Conservation (phyloP, 805 yeast genomes). For the Starmerella apis region DNA sequence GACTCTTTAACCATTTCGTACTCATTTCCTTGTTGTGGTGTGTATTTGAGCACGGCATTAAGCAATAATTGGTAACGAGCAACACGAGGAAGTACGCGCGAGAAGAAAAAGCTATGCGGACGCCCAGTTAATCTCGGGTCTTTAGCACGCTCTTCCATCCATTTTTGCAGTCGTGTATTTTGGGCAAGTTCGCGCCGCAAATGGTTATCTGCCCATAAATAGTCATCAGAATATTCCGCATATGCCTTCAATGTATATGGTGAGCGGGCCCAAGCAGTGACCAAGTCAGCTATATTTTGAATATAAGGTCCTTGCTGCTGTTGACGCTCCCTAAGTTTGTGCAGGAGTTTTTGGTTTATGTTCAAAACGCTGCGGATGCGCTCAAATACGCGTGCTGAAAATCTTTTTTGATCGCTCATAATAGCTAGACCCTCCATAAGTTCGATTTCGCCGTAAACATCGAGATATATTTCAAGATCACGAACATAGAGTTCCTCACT, state of each 20-base stretch:
- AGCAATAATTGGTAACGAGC: constrained; percentile 55
- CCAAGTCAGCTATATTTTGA: constrained; percentile 37
- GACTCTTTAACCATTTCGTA: constrained; percentile 34
- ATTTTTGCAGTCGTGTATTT: constrained; percentile 41
- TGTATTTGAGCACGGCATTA: constrained; percentile 44
- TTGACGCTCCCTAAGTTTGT: constrained; percentile 49
- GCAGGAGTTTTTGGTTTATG: constrained; percentile 46
- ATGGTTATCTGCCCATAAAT: constrained; percentile 33
- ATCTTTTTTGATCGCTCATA: constrained; percentile 43
- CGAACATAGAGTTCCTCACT: constrained; percentile 61
- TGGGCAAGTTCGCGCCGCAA: constrained; percentile 37
- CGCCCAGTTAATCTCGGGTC: constrained; percentile 36
- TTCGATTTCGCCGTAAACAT: constrained; percentile 40
- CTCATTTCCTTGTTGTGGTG: constrained; percentile 39
- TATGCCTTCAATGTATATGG: constrained; percentile 42
- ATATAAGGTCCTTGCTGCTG: constrained; percentile 57
- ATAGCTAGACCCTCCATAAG: constrained; percentile 29
- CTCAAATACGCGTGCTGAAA: constrained; percentile 48
- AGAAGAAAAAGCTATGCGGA: constrained; percentile 40
- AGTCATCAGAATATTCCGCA: constrained; percentile 44
- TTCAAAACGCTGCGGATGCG: constrained; percentile 47
- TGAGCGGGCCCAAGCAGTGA: constrained; percentile 51
- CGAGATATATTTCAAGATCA: constrained; percentile 54
- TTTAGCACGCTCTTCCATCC: constrained; percentile 47
- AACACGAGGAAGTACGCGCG: constrained; percentile 46